A percentile compares a stretch with the other conserved stretches of the same genome.
These are phyloP conservation scores for Lentinula edodes DNA, from an alignment of 768 basidiomycete genomes.

Conservation along the genomic window DNA sequence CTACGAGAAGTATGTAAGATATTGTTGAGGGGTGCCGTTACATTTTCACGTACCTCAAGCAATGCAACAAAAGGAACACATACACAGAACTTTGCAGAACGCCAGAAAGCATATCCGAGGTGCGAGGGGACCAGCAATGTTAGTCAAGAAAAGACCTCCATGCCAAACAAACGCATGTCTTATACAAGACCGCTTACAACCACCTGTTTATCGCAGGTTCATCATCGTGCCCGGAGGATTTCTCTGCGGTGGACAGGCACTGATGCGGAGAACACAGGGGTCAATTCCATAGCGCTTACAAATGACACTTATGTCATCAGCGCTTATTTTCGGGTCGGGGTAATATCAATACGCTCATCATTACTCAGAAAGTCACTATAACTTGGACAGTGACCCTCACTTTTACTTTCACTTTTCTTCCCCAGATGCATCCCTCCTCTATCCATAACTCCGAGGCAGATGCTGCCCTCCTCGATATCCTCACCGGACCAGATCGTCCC, in stretches of 20 bases:
- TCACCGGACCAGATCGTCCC: conserved; percentile 48
- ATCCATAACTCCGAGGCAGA: conserved; percentile 31
- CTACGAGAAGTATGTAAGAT: background rate
- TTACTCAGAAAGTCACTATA: background rate
- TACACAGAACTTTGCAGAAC: background rate
- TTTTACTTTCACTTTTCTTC: background rate
- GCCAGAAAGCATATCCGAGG: background rate
- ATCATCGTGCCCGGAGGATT: too few species aligned
- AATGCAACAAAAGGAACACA: background rate
- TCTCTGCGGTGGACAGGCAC: background rate
- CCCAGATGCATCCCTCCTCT: background rate
- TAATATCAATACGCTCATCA: background rate
- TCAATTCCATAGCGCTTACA: background rate
- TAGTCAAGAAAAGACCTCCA: background rate
- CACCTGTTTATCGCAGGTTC: too few species aligned
- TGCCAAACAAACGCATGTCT: background rate
- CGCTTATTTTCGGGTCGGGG: background rate
- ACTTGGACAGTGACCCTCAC: background rate
- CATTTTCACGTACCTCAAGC: background rate
- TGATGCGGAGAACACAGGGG: background rate
- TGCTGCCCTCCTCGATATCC: conserved; percentile 57
- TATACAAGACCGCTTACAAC: too few species aligned
- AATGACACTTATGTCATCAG: background rate
- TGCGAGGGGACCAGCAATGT: background rate
- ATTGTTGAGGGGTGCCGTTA: background rate